phyloP scores from a whole-genome alignment of 345 rosid species.

The Eutrema heterophyllum region DNA sequence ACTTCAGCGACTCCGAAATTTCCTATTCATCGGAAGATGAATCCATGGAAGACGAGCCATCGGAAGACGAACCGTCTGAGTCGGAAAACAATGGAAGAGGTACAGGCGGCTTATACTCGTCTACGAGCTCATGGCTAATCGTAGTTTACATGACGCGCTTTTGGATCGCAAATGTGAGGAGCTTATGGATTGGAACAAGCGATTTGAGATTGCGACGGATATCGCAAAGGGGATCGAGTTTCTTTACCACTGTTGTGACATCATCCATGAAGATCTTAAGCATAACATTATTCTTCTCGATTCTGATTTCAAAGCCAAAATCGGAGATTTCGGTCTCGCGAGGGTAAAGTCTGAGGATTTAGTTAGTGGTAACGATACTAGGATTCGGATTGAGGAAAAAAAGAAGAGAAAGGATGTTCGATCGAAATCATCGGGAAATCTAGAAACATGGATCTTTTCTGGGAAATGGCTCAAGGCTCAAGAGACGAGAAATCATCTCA shows the following conservation, averaged over 20 bases:
- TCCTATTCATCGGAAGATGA: constrained; percentile 10
- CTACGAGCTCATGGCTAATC: constrained; percentile 72
- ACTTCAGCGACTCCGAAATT: background rate
- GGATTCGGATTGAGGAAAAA: constrained; percentile 28
- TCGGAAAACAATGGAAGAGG: background rate
- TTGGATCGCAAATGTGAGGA: constrained; percentile 68
- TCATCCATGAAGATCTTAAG: constrained; percentile 67
- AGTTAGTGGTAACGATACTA: constrained; percentile 20
- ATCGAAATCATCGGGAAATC: too few species aligned
- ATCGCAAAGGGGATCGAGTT: constrained; percentile 76
- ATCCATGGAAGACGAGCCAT: too few species aligned
- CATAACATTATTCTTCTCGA: constrained; percentile 62
- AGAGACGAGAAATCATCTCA: too few species aligned
- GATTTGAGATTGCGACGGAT: constrained; percentile 48
- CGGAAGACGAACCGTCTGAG: background rate
- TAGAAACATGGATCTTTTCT: too few species aligned
- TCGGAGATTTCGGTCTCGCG: constrained; percentile 77
- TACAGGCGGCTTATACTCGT: constrained; percentile 46
- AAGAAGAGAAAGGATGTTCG: constrained; percentile 29
- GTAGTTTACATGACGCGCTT: constrained; percentile 66
- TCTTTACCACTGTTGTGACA: constrained; percentile 54
- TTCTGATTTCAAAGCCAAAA: constrained; percentile 53
- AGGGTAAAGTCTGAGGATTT: constrained; percentile 54
- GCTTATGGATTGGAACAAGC: constrained; percentile 54
- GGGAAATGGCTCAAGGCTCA: too few species aligned